phyloP scores from a whole-genome alignment of 1,284 basidiomycete genomes.

The Cryptococcus sp. region DNA sequence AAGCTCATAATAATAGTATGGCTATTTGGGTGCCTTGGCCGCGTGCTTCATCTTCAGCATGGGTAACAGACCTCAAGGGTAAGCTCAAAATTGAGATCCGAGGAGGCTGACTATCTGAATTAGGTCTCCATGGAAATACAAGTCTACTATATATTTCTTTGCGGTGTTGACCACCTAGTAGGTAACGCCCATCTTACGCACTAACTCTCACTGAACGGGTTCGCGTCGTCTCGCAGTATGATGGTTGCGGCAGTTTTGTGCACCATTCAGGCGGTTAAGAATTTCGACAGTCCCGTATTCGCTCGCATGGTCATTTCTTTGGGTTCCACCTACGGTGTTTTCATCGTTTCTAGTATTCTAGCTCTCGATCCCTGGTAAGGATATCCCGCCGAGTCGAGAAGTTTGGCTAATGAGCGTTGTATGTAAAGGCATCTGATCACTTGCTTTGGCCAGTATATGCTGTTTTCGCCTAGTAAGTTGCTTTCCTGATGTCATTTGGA shows the following conservation, averaged over 20 bases:
- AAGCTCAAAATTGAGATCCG: conserved; percentile 31
- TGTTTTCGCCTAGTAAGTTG: conserved; percentile 60
- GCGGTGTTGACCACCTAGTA: conserved; percentile 75
- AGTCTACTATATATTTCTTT: conserved; percentile 72
- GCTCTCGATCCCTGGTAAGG: conserved; percentile 79
- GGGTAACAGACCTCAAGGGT: conserved; percentile 93
- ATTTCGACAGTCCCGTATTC: conserved; percentile 64
- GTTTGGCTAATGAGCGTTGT: not conserved
- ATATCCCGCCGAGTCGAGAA: conserved; percentile 51
- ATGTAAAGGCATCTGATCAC: conserved; percentile 68
- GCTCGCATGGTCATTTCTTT: conserved; percentile 79
- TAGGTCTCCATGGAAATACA: conserved; percentile 83
- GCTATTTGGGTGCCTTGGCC: conserved; percentile 79
- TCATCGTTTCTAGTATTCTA: conserved; percentile 73
- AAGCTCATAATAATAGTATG: conserved; percentile 61
- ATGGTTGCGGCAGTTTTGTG: conserved; percentile 70
- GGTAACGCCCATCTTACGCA: conserved; percentile 4
- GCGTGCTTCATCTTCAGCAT: conserved; percentile 93
- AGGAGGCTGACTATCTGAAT: conserved; percentile 5
- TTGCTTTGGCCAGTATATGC: conserved; percentile 82
- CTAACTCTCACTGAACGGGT: not conserved
- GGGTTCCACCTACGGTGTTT: conserved; percentile 83
- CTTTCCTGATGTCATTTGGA: not conserved
- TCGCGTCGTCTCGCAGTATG: conserved; percentile 27
- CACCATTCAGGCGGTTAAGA: conserved; percentile 66